Evolutionary conservation across 805 yeast species (phyloP).

Genomic region (Sugiyamaella floridensis): DNA sequence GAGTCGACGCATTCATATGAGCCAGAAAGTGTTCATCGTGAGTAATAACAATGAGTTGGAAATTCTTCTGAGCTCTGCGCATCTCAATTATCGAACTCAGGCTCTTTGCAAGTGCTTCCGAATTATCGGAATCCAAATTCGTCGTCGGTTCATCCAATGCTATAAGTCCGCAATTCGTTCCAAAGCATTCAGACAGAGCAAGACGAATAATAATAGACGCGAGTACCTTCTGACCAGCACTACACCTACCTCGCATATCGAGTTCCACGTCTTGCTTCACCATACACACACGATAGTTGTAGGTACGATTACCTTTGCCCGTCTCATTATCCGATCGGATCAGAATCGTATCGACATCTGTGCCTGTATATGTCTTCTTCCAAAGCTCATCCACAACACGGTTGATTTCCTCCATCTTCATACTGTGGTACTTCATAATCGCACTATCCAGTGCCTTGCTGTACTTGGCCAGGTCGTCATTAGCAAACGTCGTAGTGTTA

Average conservation of each 20-base stretch:
- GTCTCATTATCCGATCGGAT: conserved; percentile 72
- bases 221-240: conserved; percentile 94
- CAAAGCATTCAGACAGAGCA: conserved; percentile 93
- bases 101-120: conserved; percentile 79
- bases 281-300: conserved; percentile 94
- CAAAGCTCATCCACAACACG: conserved; percentile 82
- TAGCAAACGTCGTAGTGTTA: conserved; percentile 67
- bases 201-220: conserved; percentile 87
- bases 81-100: conserved; percentile 66
- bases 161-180: conserved; percentile 88
- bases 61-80: conserved; percentile 73
- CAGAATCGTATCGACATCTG: conserved; percentile 87
- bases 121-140: conserved; percentile 81
- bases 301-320: conserved; percentile 49
- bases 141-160: conserved; percentile 98
- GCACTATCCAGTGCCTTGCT: conserved; percentile 85
- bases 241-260: conserved; percentile 97
- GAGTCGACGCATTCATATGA: conserved; percentile 76
- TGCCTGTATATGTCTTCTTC: conserved; percentile 90
- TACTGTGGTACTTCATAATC: conserved; percentile 83
- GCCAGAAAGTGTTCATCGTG: conserved; percentile 90
- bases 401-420: conserved; percentile 91
- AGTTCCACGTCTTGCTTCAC: conserved; percentile 82
- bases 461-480: conserved; percentile 75
- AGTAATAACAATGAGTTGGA: conserved; percentile 91